These are phyloP conservation scores for Citrus unshiu DNA, from an alignment of 345 rosid genomes.

Conservation along the genomic window DNA sequence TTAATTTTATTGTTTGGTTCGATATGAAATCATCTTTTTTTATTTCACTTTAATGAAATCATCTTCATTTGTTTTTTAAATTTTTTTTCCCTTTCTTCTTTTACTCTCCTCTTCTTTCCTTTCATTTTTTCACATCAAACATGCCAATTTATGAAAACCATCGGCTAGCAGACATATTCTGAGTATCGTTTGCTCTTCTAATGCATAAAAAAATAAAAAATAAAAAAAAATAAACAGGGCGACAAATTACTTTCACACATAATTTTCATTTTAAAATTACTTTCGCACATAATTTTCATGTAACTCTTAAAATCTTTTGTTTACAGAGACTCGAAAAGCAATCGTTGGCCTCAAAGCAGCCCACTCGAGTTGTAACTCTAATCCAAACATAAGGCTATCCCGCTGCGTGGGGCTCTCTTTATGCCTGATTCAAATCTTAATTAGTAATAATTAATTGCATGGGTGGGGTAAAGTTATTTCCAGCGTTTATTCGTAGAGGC, in stretches of 20 bases:
- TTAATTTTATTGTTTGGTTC: too few species aligned
- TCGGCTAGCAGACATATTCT: background rate
- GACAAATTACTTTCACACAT: background rate
- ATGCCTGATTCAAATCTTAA: too few species aligned
- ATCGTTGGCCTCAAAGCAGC: background rate
- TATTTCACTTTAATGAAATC: too few species aligned
- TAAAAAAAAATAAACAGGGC: background rate
- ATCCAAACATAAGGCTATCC: background rate
- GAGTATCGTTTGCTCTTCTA: background rate
- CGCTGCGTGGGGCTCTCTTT: background rate
- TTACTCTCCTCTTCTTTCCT: too few species aligned
- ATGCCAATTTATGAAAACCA: too few species aligned
- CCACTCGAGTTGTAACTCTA: background rate
- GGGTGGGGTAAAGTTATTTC: background rate
- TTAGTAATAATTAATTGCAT: too few species aligned
- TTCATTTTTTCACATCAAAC: too few species aligned
- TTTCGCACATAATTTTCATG: background rate
- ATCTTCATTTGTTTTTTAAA: too few species aligned
- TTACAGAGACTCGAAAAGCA: background rate
- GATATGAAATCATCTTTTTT: too few species aligned
- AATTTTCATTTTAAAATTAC: background rate
- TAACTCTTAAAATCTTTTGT: background rate
- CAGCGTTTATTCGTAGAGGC: background rate
- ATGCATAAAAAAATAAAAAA: background rate
- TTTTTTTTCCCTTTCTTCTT: too few species aligned